Conservation (phyloP, 2,329 filamentous ascomycete genomes). For the Sarocladiaceae sp. region DNA sequence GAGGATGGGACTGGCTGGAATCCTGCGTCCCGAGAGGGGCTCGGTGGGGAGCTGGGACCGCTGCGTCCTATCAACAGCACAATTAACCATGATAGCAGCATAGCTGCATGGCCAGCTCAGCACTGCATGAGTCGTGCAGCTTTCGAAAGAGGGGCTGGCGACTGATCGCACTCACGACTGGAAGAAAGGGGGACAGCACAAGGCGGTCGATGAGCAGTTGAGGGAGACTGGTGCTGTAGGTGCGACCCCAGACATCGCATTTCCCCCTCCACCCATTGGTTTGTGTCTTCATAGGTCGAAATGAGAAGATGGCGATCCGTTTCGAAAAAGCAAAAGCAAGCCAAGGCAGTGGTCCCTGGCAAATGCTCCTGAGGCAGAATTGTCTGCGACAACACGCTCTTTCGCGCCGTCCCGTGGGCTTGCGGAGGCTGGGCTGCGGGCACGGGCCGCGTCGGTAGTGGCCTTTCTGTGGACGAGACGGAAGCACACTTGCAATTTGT, state of each 20-base stretch:
- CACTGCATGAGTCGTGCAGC: constrained; percentile 28
- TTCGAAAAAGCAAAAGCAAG: not conserved
- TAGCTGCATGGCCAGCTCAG: constrained; percentile 42
- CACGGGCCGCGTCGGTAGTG: constrained; percentile 3
- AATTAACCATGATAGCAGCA: constrained; percentile 38
- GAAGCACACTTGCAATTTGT: not conserved
- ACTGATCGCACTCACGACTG: too few species aligned
- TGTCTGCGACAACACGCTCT: constrained; percentile 12
- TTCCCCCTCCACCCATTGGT: not conserved
- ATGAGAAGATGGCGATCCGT: not conserved
- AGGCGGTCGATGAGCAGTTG: not conserved
- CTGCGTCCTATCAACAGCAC: constrained; percentile 39
- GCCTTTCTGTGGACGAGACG: not conserved
- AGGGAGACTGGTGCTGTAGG: not conserved
- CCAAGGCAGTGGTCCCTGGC: too few species aligned
- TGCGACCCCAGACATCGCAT: not conserved
- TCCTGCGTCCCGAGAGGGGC: constrained; percentile 34
- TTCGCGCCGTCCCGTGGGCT: constrained; percentile 4
- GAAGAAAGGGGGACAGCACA: too few species aligned
- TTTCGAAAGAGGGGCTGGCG: not conserved
- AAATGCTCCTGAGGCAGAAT: not conserved
- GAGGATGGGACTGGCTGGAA: constrained; percentile 31
- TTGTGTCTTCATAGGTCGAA: not conserved
- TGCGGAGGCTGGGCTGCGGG: constrained; percentile 3
- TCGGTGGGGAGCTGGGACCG: constrained; percentile 30